Evolutionary conservation across 1,284 basidiomycete genomes (phyloP).

Genomic region (Rhodotorula sp.): DNA sequence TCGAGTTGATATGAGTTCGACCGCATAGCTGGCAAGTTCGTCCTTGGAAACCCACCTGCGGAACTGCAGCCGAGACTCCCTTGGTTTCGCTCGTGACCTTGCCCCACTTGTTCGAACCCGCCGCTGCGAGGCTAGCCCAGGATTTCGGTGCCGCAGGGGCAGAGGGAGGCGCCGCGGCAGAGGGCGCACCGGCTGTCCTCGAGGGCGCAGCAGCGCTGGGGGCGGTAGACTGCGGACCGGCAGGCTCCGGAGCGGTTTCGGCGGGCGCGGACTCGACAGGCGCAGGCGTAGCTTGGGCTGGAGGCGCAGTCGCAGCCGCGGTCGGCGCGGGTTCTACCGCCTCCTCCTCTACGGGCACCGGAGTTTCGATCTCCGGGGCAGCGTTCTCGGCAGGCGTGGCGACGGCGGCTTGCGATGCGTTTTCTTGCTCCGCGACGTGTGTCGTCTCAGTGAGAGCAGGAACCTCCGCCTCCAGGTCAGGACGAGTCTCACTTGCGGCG

Average conservation of each 20-base stretch:
- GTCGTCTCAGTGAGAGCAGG: not conserved
- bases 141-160: slow-evolving; percentile 66
- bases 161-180: slow-evolving; percentile 52
- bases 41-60: slow-evolving; percentile 6
- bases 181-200: slow-evolving; percentile 44
- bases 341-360: slow-evolving; percentile 24
- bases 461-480: not conserved
- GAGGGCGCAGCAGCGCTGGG: slow-evolving; percentile 36
- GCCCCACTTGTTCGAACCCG: slow-evolving; percentile 76
- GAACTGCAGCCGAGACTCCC: slow-evolving; percentile 25
- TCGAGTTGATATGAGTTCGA: not conserved
- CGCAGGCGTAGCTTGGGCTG: slow-evolving; percentile 17
- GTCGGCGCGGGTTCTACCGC: slow-evolving; percentile 45
- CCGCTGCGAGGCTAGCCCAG: slow-evolving; percentile 87
- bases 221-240: not conserved
- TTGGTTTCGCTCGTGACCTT: slow-evolving; percentile 14
- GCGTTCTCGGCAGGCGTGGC: not conserved
- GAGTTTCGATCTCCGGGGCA: slow-evolving; percentile 3
- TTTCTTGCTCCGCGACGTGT: no score
- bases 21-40: not conserved
- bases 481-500: not conserved
- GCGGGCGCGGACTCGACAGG: not conserved
- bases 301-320: slow-evolving; percentile 40
- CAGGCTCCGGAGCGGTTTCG: slow-evolving; percentile 2
- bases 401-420: no score